Evolutionary conservation across 1,139 yeast genomes (phyloP), one percentile per base, ranked within the genome.

Genomic region (Protomyces inouyei): DNA sequence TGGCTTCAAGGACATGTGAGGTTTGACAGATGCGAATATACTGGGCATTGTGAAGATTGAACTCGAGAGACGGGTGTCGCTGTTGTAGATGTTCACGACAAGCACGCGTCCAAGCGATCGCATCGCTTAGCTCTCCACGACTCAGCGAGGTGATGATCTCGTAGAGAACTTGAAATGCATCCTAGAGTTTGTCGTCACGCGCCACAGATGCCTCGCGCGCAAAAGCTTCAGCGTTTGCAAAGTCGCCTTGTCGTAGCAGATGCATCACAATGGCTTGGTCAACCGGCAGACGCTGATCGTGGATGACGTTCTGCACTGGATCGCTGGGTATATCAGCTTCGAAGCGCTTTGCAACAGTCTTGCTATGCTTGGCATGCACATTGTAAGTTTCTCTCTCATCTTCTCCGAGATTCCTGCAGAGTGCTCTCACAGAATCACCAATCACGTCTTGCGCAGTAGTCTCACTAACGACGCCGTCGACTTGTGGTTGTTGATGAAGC

Each of bases 11-110:
- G n/a, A n/a, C n/a, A n/a, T n/a, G n/a, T n/a, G n/a, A n/a, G n/a
- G n/a, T n/a, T n/a, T n/a, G n/a, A n/a, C n/a, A n/a, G n/a, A n/a
- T n/a, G n/a, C n/a, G n/a, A n/a, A n/a, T n/a, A n/a, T n/a, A n/a
- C n/a, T n/a, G 85, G 35, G 85, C 76, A 72, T 83, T 80, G 74
- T 86, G 91, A 67, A 87, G 77, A 69, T 81, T 80, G 76, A 86
- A 86, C 73, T 85, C 89, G 51, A 86, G 70, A 60, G 80, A 79
- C 51, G 76, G 72, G 5, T 78, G 77, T 16, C 72, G 66, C 25
- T 68, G 68, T 37, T 69, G 63, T 51, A 77, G 70, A 60, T 69
- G 67, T 0, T 65, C 69, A 3, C 77, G 72, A 14, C 52, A 38
- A 12, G 45, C 32, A 12, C 48, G 25, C 10, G 81, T 80, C 83